Evolutionary conservation across 108 stramenopile genomes (phyloP).

Genomic region (Nitzschia sp.): DNA sequence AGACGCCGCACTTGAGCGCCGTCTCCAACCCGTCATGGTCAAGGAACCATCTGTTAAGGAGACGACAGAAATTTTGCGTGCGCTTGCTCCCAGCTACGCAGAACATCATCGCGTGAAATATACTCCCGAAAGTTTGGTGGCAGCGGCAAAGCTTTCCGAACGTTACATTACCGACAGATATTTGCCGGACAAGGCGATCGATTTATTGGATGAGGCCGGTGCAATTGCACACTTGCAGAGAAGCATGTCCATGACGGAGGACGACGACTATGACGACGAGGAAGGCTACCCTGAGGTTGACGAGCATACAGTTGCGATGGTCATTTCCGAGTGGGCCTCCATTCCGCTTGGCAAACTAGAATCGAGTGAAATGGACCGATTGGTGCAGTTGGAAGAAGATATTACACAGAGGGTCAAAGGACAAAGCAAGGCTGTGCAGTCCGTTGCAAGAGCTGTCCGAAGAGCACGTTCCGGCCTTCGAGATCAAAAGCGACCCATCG

Average conservation of each 20-base stretch:
- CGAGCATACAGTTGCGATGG: constrained; percentile 63
- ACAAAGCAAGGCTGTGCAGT: constrained; percentile 79
- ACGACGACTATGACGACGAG: constrained; percentile 19
- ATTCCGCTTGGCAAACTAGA: constrained; percentile 82
- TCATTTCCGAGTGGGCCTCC: constrained; percentile 70
- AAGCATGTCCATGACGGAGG: constrained; percentile 10
- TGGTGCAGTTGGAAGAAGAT: constrained; percentile 73
- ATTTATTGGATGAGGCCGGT: constrained; percentile 96
- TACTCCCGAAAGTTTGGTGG: constrained; percentile 54
- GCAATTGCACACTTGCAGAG: constrained; percentile 89
- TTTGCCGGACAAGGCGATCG: constrained; percentile 90
- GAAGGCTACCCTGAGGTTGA: constrained; percentile 55
- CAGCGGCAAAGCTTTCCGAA: constrained; percentile 73
- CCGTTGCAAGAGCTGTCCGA: constrained; percentile 83
- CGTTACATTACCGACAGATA: constrained; percentile 83
- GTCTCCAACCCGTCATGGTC: constrained; percentile 85
- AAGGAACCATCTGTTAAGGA: constrained; percentile 83
- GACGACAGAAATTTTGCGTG: constrained; percentile 75
- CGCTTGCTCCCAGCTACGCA: constrained; percentile 73
- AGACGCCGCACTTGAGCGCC: constrained; percentile 88
- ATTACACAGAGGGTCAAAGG: constrained; percentile 85
- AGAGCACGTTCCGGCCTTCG: constrained; percentile 85
- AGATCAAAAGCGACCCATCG: constrained; percentile 78
- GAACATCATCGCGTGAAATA: constrained; percentile 75
- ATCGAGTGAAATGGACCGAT: constrained; percentile 77